Evolutionary conservation across 2,329 filamentous ascomycete genomes (phyloP), one percentile per base, ranked within the genome.

Genomic region (Sodiomyces alkalinus): DNA sequence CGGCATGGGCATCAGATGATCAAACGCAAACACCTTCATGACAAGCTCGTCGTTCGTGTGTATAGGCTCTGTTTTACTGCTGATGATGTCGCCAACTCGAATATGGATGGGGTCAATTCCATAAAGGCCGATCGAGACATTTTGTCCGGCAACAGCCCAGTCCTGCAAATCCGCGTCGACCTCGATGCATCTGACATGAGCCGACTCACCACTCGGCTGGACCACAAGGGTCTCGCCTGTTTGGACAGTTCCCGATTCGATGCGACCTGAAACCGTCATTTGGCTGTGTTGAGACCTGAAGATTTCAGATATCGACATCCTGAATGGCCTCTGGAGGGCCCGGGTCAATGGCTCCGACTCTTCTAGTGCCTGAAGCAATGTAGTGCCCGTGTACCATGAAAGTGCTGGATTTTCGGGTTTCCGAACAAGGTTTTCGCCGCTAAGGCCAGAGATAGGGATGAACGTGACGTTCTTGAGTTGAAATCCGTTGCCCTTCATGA

Each of bases 81-180:
- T 93, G n/a, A 93, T 55, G 12, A 96, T 79, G 45, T 96, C 86
- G 13, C 90, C 90, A 6, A 80, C 66, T 25, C 74, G 71, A 7
- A 98, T 66, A 42, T 94, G 79, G 11, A 80, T 68, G 0, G 80
- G 69, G 41, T 96, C 87, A 45, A 94, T 83, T 39, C 87, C 79
- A 7, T 73, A 65, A 27, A 98, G 64, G 39, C 92, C 79, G n/a
- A 98, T 58, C 1, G 75, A 77, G 11, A 81, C 72, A 34, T 90
- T 92, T 45, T 96, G 83, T 1, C 87, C 87, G 1, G 87, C 86
- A 10, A 94, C 85, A 0, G 81, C 83, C 83, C 85, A 98, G 34
- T 93, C 85, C 9, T 66, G 69, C 1, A 68, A 56, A 28, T 80
- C 69, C 14, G 72, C 66, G 46, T 87, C 78, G 7, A 85, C 66